phyloP scores from a whole-genome alignment of 2,329 filamentous ascomycete genomes.

The Bipolaris victoriae region DNA sequence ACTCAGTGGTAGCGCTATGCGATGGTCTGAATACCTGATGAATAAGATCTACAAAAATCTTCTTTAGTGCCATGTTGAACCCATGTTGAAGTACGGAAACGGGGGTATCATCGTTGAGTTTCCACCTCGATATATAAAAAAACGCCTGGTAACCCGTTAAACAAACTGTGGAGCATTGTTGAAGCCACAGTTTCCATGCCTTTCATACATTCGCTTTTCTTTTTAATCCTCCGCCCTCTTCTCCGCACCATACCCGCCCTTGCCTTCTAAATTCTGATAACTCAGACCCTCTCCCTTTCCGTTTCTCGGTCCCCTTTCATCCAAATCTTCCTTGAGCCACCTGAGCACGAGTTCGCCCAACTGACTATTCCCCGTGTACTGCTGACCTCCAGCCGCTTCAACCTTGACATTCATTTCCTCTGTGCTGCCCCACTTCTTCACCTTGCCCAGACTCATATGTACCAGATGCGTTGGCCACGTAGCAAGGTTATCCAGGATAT shows the following conservation, averaged over 20 bases:
- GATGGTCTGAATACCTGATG: neutral
- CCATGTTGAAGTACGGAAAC: constrained; percentile 4
- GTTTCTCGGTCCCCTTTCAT: constrained; percentile 77
- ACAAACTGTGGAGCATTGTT: constrained; percentile 28
- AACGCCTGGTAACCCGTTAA: constrained; percentile 32
- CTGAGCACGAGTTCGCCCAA: constrained; percentile 85
- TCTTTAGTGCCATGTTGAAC: neutral
- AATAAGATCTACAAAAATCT: neutral
- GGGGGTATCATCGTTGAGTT: constrained; percentile 49
- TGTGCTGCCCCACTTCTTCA: constrained; percentile 84
- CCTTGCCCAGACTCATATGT: constrained; percentile 88
- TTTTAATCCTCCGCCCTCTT: constrained; percentile 42
- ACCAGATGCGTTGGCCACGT: constrained; percentile 95
- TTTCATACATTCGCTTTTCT: neutral
- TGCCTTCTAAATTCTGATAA: constrained; percentile 64
- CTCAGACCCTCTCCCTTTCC: constrained; percentile 68
- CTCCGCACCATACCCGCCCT: constrained; percentile 69
- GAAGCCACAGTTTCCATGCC: constrained; percentile 25
- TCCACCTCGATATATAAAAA: constrained; percentile 20
- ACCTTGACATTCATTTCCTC: constrained; percentile 63
- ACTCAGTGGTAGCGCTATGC: neutral
- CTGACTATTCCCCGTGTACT: constrained; percentile 73
- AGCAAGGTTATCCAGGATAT: constrained; percentile 93
- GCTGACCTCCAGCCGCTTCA: constrained; percentile 36
- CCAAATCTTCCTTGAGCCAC: constrained; percentile 84